These are phyloP conservation scores for Fusarium piperis DNA, from an alignment of 2,329 filamentous ascomycete species.

Conservation along the genomic window DNA sequence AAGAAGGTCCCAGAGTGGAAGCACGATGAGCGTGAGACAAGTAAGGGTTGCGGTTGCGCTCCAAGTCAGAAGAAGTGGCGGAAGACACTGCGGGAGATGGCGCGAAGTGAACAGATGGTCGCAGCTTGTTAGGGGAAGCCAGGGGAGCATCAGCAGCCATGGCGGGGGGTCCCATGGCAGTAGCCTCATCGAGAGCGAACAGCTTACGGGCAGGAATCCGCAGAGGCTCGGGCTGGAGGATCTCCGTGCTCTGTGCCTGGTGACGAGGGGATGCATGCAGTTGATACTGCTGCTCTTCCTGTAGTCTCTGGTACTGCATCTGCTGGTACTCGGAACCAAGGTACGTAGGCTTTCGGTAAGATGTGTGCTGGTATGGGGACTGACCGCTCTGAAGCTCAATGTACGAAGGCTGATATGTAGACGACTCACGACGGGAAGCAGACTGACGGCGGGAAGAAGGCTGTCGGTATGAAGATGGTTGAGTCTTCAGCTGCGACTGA, in stretches of 20 bases:
- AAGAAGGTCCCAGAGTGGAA: background rate
- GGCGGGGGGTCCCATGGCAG: background rate
- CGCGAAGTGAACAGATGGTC: background rate
- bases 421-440: no score
- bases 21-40: background rate
- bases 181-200: background rate
- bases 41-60: background rate
- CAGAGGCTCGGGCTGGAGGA: background rate
- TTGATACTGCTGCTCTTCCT: background rate
- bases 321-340: background rate
- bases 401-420: background rate
- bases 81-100: background rate
- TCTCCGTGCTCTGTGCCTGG: background rate
- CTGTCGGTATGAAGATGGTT: background rate
- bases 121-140: background rate
- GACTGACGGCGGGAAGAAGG: background rate
- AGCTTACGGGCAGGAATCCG: background rate
- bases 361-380: background rate
- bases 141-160: background rate
- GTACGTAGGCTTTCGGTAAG: background rate
- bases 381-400: background rate
- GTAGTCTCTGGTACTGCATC: background rate
- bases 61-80: constrained; percentile 3
- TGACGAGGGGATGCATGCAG: background rate
- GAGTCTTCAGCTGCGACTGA: background rate